A percentile compares a stretch with the other conserved stretches of the same genome.
These are phyloP conservation scores for Cystobasidium pallidum DNA, from an alignment of 1,284 basidiomycete species.

Conservation along the genomic window DNA sequence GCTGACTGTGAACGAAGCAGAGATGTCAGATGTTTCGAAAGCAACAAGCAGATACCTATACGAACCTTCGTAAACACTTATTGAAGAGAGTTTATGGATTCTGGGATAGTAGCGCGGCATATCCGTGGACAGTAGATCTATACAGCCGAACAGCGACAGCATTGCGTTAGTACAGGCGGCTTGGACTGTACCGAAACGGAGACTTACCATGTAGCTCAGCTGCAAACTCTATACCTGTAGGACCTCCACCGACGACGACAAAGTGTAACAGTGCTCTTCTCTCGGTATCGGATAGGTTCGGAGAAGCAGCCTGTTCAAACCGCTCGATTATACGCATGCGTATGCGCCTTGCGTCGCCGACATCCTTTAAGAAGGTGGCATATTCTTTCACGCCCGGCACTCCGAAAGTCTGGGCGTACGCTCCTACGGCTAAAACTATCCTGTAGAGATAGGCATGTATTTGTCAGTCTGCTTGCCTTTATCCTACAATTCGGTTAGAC, in stretches of 20 bases:
- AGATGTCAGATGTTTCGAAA: not conserved
- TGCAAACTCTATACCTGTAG: slow-evolving; percentile 73
- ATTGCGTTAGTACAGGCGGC: not conserved
- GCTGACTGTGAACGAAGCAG: slow-evolving; percentile 13
- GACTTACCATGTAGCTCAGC: slow-evolving; percentile 89
- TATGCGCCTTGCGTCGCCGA: slow-evolving; percentile 78
- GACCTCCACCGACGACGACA: slow-evolving; percentile 70
- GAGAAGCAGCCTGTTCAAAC: slow-evolving; percentile 78
- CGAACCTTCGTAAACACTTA: slow-evolving; percentile 39
- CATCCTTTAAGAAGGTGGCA: slow-evolving; percentile 74
- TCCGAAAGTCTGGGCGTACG: slow-evolving; percentile 75
- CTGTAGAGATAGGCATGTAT: slow-evolving; percentile 66
- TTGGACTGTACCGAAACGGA: slow-evolving; percentile 62
- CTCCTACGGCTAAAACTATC: slow-evolving; percentile 79
- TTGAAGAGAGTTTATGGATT: slow-evolving; percentile 44
- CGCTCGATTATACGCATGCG: slow-evolving; percentile 73
- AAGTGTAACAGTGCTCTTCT: slow-evolving; percentile 72
- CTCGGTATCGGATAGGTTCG: slow-evolving; percentile 67
- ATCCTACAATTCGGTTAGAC: not conserved
- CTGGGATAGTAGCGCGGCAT: slow-evolving; percentile 61
- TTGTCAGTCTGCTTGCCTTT: slow-evolving; percentile 33
- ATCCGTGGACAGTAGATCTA: slow-evolving; percentile 76
- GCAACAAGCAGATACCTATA: slow-evolving; percentile 16
- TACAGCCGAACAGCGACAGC: not conserved
- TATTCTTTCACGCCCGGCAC: slow-evolving; percentile 57